Percentiles rank a stretch among this genome's conserved stretches.
Conservation (phyloP, 345 rosid species). For the Microthlaspi erraticum region DNA sequence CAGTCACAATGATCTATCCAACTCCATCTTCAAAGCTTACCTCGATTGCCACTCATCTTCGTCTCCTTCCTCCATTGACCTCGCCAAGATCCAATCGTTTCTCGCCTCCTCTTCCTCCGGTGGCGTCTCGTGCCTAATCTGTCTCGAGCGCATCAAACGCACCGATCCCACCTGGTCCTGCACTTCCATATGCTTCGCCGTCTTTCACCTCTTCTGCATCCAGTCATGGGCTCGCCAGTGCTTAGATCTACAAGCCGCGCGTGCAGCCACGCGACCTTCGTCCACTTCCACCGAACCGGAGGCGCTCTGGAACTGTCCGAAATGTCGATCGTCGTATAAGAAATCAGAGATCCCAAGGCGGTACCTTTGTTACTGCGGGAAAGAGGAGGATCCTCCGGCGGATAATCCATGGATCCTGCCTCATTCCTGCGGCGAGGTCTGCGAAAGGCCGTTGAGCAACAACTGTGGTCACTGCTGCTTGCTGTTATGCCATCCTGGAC, state of each 20-base stretch:
- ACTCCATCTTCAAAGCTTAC: conserved; percentile 81
- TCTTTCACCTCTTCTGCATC: conserved; percentile 87
- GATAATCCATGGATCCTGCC: conserved; percentile 92
- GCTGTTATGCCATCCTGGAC: conserved; percentile 87
- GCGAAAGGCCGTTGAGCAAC: conserved; percentile 62
- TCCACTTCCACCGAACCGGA: conserved; percentile 53
- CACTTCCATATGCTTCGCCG: conserved; percentile 70
- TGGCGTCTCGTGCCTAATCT: conserved; percentile 81
- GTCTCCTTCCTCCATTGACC: conserved; percentile 58
- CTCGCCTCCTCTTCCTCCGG: conserved; percentile 88
- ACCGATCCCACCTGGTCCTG: conserved; percentile 95
- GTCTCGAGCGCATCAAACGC: conserved; percentile 80
- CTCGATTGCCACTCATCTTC: conserved; percentile 63
- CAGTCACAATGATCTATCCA: conserved; percentile 63
- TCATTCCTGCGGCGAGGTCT: conserved; percentile 90
- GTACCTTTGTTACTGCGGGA: conserved; percentile 83
- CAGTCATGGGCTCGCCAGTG: conserved; percentile 94
- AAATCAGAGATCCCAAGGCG: conserved; percentile 62
- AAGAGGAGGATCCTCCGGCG: conserved; percentile 63
- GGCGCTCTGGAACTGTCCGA: conserved; percentile 85
- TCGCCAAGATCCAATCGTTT: conserved; percentile 85
- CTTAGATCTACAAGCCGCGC: conserved; percentile 68
- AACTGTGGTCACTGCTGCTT: conserved; percentile 82
- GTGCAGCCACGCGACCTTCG: conserved; percentile 66
- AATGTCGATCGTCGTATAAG: conserved; percentile 70